Conservation (phyloP, 768 basidiomycete genomes). For the Termitomyces sp. region DNA sequence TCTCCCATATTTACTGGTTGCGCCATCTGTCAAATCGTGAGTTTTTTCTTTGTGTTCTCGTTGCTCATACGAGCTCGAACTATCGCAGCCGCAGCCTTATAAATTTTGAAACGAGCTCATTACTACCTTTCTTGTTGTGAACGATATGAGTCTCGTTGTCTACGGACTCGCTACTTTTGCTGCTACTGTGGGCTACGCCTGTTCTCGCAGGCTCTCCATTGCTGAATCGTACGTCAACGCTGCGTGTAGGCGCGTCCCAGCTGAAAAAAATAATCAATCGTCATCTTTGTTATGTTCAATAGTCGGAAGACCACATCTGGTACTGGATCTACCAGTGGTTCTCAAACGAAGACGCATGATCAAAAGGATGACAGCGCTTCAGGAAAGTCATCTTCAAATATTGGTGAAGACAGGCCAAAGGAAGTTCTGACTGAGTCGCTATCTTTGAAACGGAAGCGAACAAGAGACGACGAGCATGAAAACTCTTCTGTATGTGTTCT, state of each 20-base stretch:
- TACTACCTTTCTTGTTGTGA: slow-evolving; percentile 38
- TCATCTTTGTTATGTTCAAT: slow-evolving; percentile 4
- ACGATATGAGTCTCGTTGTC: slow-evolving; percentile 50
- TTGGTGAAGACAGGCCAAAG: not conserved
- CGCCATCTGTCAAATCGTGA: not conserved
- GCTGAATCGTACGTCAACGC: slow-evolving; percentile 23
- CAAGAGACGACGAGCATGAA: slow-evolving; percentile 18
- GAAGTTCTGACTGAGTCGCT: not conserved
- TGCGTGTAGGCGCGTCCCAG: not conserved
- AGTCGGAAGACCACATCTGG: slow-evolving; percentile 7
- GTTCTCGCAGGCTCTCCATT: slow-evolving; percentile 32
- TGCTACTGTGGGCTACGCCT: slow-evolving; percentile 55
- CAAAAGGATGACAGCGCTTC: not conserved
- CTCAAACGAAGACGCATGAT: not conserved
- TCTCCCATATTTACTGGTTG: not conserved
- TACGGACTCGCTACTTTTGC: slow-evolving; percentile 56
- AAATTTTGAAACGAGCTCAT: not conserved
- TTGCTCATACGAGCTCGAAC: not conserved
- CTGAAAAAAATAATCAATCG: not conserved
- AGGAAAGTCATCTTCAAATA: not conserved
- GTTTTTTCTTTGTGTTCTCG: not conserved
- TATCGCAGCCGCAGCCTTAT: not conserved
- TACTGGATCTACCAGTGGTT: not conserved
- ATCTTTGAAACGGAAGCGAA: slow-evolving; percentile 25
- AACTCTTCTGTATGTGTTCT: slow-evolving; percentile 10